Evolutionary conservation across 202 grass and related monocot species (phyloP), one percentile per base, ranked within the genome.

Genomic region (Dendrocalamus latiflorus): DNA sequence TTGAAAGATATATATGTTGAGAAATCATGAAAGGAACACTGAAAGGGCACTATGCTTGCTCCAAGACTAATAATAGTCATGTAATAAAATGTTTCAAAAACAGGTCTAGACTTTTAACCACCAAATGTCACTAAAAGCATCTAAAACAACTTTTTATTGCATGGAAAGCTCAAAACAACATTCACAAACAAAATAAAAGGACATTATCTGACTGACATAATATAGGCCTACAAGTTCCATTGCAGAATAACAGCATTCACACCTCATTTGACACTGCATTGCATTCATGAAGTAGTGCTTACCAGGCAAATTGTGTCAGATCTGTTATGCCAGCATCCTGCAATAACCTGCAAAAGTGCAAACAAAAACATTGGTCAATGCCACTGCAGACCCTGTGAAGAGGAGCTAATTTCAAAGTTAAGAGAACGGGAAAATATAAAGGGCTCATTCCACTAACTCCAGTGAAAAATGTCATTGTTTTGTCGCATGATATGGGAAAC

Each of bases 251-350:
- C 24, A 75, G 34, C 18, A 75, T 10, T 56, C 9, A n/a, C 4
- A 17, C 49, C 24, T 22, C 43, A 45, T 39, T 72, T 71, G 4
- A 65, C 9, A 72, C n/a, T 68, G 28, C 57, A 70, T 65, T 45
- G 30, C 38, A 49, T 37, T 41, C 12, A 83, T 36, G 37, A 43
- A 61, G 17, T 0, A 69, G 44, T 71, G 11, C 86, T 79, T 89
- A 98, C 96, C 93, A 99, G 66, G 93, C 87, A 50, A 64, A 80
- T 63, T 95, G 91, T 68, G 96, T 99, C 78, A 94, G 85, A 86
- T 95, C 96, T 86, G 93, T 95, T 86, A 99, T 92, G 83, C 83
- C 65, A 66, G 96, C 93, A 86, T 95, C 96, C 76, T 99, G 93
- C 91, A 94, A 99, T 78, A 99, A 92, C 75, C 93, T 99, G 81